phyloP scores from a whole-genome alignment of 371 early-diverging fungal genomes.

The Actinomortierella ambigua region DNA sequence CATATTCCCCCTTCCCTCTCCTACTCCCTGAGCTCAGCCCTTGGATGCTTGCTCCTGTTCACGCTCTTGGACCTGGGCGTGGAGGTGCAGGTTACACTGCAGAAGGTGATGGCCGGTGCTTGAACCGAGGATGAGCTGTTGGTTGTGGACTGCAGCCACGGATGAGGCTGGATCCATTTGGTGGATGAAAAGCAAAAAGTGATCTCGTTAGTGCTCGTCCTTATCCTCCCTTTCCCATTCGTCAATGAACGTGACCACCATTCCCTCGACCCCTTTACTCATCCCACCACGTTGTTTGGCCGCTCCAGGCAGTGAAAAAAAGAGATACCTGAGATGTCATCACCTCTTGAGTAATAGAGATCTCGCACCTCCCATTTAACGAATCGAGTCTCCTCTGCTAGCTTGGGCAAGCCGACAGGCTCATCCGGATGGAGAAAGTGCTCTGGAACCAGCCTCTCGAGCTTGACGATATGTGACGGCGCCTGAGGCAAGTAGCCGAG shows the following conservation, averaged over 20 bases:
- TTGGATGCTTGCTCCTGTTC: no score
- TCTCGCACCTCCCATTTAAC: conserved; percentile 44
- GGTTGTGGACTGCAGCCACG: conserved; percentile 36
- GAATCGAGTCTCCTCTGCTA: background rate
- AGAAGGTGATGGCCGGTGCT: conserved; percentile 31
- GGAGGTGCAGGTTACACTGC: conserved; percentile 26
- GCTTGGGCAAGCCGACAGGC: conserved; percentile 2
- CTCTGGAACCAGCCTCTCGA: conserved; percentile 35
- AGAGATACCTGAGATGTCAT: conserved; percentile 40
- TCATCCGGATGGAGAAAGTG: conserved; percentile 28
- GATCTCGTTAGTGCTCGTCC: no score
- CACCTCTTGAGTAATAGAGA: conserved; percentile 40
- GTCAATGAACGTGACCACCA: no score
- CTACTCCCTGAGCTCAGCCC: no score
- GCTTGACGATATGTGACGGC: conserved; percentile 43
- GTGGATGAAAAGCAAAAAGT: no score
- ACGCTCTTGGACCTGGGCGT: no score
- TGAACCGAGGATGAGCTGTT: conserved; percentile 35
- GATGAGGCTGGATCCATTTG: conserved; percentile 32
- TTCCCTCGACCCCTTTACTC: no score
- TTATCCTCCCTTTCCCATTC: no score
- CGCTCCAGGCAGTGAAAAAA: no score
- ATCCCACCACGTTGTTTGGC: no score
- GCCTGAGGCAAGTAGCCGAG: conserved; percentile 37
- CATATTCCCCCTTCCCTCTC: no score